phyloP scores from a whole-genome alignment of 176 grass and related monocot species.

The Triticum aestivum region IWGSC_CS_RefSeq_v2.1 NC_057803.1:607157206-607157705 shows the following conservation, averaged over 20 bases:
- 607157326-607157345: neutral
- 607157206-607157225: neutral
- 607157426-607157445: neutral
- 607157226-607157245: neutral
- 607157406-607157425: neutral
- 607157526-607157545: no score
- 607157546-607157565: no score
- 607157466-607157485: neutral
- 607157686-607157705: no score
- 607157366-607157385: no score
- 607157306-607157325: neutral
- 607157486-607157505: neutral
- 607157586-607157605: no score
- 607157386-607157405: no score
- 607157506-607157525: no score
- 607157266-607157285: neutral
- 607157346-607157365: no score
- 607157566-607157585: no score
- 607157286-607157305: neutral
- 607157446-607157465: neutral
- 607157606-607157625: no score
- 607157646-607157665: neutral
- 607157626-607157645: no score
- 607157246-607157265: neutral
- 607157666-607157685: neutral